Evolutionary conservation across 2,329 filamentous ascomycete genomes (phyloP).

Genomic region (Cladophialophora carrionii): DNA sequence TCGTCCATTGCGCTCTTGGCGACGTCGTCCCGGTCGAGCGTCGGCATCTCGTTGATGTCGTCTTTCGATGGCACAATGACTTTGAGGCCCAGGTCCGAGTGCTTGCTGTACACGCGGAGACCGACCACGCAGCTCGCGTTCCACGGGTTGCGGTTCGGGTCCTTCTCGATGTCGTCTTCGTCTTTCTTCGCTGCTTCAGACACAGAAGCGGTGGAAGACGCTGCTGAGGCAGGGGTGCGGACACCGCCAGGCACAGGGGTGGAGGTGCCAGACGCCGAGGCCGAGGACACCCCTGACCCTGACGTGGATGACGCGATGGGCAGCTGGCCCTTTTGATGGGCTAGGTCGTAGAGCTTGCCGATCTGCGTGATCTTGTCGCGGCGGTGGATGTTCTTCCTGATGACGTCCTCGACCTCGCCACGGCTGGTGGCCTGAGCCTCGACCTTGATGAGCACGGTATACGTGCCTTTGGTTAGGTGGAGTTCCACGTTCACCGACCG

Average conservation of each 20-base stretch:
- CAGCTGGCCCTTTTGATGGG: slow-evolving; percentile 49
- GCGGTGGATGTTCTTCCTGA: slow-evolving; percentile 65
- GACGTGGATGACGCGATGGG: slow-evolving; percentile 14
- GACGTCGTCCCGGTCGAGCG: slow-evolving; percentile 49
- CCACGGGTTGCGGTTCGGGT: slow-evolving; percentile 54
- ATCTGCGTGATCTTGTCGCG: slow-evolving; percentile 70
- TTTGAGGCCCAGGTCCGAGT: slow-evolving; percentile 52
- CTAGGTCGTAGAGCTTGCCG: slow-evolving; percentile 53
- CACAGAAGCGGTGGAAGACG: slow-evolving; percentile 32
- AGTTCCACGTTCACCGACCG: slow-evolving; percentile 79
- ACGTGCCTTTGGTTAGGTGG: slow-evolving; percentile 72
- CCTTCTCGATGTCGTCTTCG: slow-evolving; percentile 28
- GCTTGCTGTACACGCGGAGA: slow-evolving; percentile 57
- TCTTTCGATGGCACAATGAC: slow-evolving; percentile 52
- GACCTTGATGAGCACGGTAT: slow-evolving; percentile 75
- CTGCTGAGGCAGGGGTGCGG: slow-evolving; percentile 41
- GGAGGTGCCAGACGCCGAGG: slow-evolving; percentile 35
- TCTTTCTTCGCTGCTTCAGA: slow-evolving; percentile 41
- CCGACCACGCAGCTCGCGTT: slow-evolving; percentile 66
- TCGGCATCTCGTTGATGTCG: slow-evolving; percentile 45
- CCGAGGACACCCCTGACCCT: slow-evolving; percentile 4
- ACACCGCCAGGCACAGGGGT: slow-evolving; percentile 34
- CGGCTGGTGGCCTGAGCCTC: slow-evolving; percentile 65
- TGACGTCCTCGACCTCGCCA: slow-evolving; percentile 56
- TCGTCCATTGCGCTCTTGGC: slow-evolving; percentile 36